Percentiles rank a stretch among this genome's conserved stretches.
Evolutionary conservation across 2,329 filamentous ascomycete species (phyloP).

Genomic region (Claviceps sp.): DNA sequence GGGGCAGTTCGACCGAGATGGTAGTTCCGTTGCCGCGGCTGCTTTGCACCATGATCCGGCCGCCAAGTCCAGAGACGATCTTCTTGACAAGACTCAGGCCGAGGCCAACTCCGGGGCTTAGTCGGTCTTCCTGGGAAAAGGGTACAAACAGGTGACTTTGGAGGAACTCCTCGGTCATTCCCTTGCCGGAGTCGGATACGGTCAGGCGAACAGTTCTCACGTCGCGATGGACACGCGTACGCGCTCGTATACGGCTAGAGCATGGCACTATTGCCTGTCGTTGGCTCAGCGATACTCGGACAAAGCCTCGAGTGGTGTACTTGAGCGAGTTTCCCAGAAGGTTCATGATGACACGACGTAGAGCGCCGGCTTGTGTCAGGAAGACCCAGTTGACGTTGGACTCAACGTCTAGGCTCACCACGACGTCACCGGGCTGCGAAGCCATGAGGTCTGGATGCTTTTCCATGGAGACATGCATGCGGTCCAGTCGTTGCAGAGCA

Average conservation of each 20-base stretch:
- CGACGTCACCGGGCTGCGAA: conserved; percentile 11
- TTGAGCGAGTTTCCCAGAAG: conserved; percentile 50
- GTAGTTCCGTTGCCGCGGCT: conserved; percentile 22
- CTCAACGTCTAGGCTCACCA: conserved; percentile 24
- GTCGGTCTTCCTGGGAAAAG: conserved; percentile 48
- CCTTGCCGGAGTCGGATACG: conserved; percentile 50
- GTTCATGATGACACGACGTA: conserved; percentile 46
- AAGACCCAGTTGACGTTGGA: conserved; percentile 43
- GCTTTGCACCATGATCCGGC: conserved; percentile 44
- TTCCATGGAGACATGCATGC: conserved; percentile 29
- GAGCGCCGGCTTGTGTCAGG: conserved; percentile 38
- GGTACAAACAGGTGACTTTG: conserved; percentile 46
- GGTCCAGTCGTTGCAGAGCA: conserved; percentile 11
- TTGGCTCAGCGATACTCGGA: conserved; percentile 15
- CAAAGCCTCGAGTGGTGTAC: conserved; percentile 31
- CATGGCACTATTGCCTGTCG: conserved; percentile 6
- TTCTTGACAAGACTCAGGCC: conserved; percentile 51
- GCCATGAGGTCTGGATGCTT: neutral
- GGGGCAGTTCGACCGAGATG: conserved; percentile 19
- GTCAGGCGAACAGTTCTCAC: conserved; percentile 23
- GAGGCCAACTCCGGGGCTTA: conserved; percentile 48
- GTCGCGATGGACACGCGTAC: neutral
- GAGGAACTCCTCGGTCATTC: conserved; percentile 51
- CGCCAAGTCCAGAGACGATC: conserved; percentile 44
- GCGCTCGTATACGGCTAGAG: neutral